Evolutionary conservation across 768 basidiomycete genomes (phyloP), one percentile per base, ranked within the genome.

Genomic region (Kwoniella dendrophila): DNA sequence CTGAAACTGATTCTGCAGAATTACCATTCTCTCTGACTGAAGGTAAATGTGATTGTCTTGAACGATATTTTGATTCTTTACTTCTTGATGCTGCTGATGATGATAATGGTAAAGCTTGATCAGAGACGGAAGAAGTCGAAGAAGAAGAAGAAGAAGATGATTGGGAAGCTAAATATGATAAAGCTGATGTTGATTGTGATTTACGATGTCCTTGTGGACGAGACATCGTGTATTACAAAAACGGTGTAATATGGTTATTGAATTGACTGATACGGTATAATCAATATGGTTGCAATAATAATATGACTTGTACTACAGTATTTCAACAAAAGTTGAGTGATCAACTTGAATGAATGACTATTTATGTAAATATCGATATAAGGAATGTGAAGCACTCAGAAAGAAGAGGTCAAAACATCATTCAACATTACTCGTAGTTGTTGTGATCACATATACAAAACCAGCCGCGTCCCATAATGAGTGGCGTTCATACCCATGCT

Each of bases 161-260:
- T 27, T 56, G 51, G 2, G 62, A 53, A 20, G 69, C 65, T 24
- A 72, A 56, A 14, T 62, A 45, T 10, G 68, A 45, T 14, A 73
- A 43, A 0, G 71, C 71, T 22, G 71, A 73, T 10, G 71, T 70
- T 11, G 71, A 73, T 26, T 70, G 71, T 2, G 66, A 70, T 52
- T 73, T 73, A 27, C 71, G 52, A 38, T 73, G 71, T 18, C 63
- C 41, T 44, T 63, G 66, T 10, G 59, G 47, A 30, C 59, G 48
- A 11, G 50, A 60, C 59, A 60, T 60, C 26, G 4, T 52, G 43
- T 45, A n/a, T 38, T 7, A 7, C 8, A 22, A 11, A 27, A 47
- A 8, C 10, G 20, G 45, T 7, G 36, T 8, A 38, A 8, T 38
- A 18, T 38, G n/a, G n/a, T n/a, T n/a, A n/a, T n/a, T n/a, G n/a